Conservation (phyloP, 23 red algal genomes). For the Gracilaria caudata region DNA sequence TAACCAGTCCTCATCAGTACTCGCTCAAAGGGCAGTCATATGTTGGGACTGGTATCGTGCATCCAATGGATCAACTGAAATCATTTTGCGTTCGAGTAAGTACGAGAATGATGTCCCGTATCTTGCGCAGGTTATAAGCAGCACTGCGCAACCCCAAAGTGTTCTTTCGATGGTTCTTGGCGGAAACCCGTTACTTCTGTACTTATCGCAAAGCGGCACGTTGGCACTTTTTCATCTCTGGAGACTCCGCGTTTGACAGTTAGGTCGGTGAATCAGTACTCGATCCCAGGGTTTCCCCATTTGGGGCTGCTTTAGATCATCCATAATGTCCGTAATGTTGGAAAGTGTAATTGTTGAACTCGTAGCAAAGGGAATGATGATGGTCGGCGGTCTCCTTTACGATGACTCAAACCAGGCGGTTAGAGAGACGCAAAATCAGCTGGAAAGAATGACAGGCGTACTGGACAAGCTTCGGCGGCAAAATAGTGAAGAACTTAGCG, state of each 20-base stretch:
- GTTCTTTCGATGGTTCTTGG: too few relatives aligned
- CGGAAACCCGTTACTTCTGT: too few relatives aligned
- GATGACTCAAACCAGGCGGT: neutral
- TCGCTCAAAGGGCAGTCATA: too few relatives aligned
- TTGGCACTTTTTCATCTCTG: too few relatives aligned
- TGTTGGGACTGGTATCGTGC: too few relatives aligned
- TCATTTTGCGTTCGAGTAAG: too few relatives aligned
- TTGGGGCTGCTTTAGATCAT: neutral
- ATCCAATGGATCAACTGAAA: too few relatives aligned
- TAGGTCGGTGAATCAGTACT: neutral
- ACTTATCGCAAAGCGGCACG: too few relatives aligned
- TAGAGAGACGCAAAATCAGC: neutral
- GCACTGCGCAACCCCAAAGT: too few relatives aligned
- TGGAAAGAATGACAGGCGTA: neutral
- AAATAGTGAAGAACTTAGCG: neutral
- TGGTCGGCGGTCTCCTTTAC: neutral
- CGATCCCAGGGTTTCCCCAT: neutral
- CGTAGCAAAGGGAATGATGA: neutral
- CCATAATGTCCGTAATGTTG: neutral
- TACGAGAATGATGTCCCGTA: too few relatives aligned
- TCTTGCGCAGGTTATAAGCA: too few relatives aligned
- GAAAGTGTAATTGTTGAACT: constrained; percentile 4
- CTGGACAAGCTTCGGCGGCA: neutral
- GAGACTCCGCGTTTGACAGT: neutral
- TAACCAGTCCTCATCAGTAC: too few relatives aligned